A percentile compares a stretch with the other conserved stretches of the same genome.
Evolutionary conservation across 306 rosid species (phyloP).

Genomic region (Clitoria ternatea): DNA sequence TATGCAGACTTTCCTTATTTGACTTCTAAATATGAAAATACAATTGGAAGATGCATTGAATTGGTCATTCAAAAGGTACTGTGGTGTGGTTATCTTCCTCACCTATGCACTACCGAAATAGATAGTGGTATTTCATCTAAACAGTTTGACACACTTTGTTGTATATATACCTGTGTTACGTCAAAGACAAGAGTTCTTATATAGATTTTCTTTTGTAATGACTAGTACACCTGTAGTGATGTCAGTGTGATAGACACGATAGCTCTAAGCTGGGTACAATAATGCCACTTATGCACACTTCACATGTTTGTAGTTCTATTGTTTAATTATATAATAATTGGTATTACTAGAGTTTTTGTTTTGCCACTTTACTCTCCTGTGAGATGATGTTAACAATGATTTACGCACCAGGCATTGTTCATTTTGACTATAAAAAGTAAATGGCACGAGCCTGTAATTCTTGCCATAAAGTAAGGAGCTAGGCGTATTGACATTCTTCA

Average conservation of each 20-base stretch:
- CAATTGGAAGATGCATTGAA: background rate
- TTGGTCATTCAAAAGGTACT: conserved; percentile 13
- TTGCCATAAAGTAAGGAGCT: background rate
- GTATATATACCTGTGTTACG: background rate
- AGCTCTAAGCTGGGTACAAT: background rate
- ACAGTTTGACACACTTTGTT: background rate
- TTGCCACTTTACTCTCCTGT: background rate
- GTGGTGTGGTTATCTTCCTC: conserved; percentile 41
- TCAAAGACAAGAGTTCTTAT: conserved; percentile 9
- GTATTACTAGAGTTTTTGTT: background rate
- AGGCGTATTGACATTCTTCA: background rate
- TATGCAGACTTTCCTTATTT: conserved; percentile 15
- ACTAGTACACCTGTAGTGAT: background rate
- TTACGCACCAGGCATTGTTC: background rate
- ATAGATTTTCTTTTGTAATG: background rate
- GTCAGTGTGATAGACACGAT: background rate
- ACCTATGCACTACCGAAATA: conserved; percentile 42
- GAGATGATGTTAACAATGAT: background rate
- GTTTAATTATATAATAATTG: background rate
- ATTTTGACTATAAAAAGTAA: background rate
- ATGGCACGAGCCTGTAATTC: conserved; percentile 17
- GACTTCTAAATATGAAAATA: conserved; percentile 22
- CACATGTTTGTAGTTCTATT: background rate
- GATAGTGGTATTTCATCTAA: conserved; percentile 51
- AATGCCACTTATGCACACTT: background rate